Conservation (phyloP, 192 early-diverging fungal species). For the Coemansia sp. region DNA sequence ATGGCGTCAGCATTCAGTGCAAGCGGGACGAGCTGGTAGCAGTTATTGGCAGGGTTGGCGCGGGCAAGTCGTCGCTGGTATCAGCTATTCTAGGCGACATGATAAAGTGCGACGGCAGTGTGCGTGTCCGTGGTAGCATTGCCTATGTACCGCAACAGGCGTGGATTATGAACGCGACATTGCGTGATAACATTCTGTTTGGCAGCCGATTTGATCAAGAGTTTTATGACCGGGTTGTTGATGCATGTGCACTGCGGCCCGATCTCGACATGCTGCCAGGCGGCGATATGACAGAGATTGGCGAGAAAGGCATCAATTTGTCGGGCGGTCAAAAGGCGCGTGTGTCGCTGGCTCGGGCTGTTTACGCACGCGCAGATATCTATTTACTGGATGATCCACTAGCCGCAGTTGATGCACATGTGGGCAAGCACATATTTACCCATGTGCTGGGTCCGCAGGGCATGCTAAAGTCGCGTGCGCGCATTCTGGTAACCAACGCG, state of each 20-base stretch:
- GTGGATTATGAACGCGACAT: constrained; percentile 59
- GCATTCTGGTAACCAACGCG: constrained; percentile 59
- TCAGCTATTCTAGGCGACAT: constrained; percentile 63
- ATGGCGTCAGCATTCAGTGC: constrained; percentile 42
- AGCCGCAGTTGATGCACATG: constrained; percentile 64
- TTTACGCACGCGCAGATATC: constrained; percentile 62
- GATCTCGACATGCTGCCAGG: constrained; percentile 58
- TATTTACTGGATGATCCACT: constrained; percentile 72
- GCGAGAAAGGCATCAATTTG: constrained; percentile 21
- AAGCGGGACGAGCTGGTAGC: constrained; percentile 55
- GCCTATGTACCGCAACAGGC: constrained; percentile 62
- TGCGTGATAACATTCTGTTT: constrained; percentile 68
- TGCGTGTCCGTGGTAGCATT: constrained; percentile 29
- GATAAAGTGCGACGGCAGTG: constrained; percentile 32
- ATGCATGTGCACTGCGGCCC: constrained; percentile 55
- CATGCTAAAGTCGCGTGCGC: constrained; percentile 45
- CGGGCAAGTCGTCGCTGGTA: constrained; percentile 64
- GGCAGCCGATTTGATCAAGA: constrained; percentile 55
- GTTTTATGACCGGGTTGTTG: constrained; percentile 56
- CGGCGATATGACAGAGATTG: constrained; percentile 44
- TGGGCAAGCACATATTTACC: constrained; percentile 58
- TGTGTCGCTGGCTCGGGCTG: constrained; percentile 44
- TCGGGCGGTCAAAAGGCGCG: constrained; percentile 18
- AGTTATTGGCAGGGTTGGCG: constrained; percentile 62
- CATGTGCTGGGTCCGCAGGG: constrained; percentile 54